Conservation (phyloP, 2,329 filamentous ascomycete genomes). For the Sporothrix pallida region DNA sequence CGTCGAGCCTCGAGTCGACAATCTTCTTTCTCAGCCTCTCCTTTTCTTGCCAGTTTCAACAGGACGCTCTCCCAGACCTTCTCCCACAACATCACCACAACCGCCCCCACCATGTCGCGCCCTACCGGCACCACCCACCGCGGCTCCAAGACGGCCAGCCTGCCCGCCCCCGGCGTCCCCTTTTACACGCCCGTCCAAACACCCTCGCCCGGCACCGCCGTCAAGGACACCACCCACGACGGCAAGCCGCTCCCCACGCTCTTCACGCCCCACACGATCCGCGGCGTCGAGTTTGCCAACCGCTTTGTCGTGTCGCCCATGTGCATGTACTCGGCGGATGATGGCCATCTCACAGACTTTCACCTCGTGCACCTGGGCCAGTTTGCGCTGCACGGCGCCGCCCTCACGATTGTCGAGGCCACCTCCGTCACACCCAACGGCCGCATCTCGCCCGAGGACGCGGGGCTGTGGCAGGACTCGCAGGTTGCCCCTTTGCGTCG, state of each 20-base stretch:
- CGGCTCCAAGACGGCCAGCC: slow-evolving; percentile 40
- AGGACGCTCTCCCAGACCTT: too few species aligned
- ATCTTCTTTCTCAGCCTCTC: background rate
- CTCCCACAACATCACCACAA: background rate
- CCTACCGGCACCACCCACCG: slow-evolving; percentile 27
- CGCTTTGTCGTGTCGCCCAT: slow-evolving; percentile 65
- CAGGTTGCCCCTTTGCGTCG: slow-evolving; percentile 75
- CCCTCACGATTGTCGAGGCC: slow-evolving; percentile 77
- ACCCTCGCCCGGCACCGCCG: slow-evolving; percentile 57
- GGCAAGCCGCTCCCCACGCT: slow-evolving; percentile 52
- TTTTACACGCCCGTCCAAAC: slow-evolving; percentile 62
- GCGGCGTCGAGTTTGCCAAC: slow-evolving; percentile 60
- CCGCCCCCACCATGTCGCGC: slow-evolving; percentile 14
- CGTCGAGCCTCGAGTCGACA: background rate
- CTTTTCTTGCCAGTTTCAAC: background rate
- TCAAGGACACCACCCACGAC: slow-evolving; percentile 36
- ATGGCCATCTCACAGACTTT: slow-evolving; percentile 77
- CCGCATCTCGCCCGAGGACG: slow-evolving; percentile 80
- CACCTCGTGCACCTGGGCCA: slow-evolving; percentile 83
- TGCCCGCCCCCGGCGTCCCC: slow-evolving; percentile 53
- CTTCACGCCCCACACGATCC: slow-evolving; percentile 62
- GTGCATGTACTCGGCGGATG: slow-evolving; percentile 63
- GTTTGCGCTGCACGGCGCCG: slow-evolving; percentile 76
- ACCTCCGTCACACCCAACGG: slow-evolving; percentile 77
- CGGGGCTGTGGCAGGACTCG: slow-evolving; percentile 81